Conservation (phyloP, 305 asterid genomes). For the Fraxinus floribunda region DNA sequence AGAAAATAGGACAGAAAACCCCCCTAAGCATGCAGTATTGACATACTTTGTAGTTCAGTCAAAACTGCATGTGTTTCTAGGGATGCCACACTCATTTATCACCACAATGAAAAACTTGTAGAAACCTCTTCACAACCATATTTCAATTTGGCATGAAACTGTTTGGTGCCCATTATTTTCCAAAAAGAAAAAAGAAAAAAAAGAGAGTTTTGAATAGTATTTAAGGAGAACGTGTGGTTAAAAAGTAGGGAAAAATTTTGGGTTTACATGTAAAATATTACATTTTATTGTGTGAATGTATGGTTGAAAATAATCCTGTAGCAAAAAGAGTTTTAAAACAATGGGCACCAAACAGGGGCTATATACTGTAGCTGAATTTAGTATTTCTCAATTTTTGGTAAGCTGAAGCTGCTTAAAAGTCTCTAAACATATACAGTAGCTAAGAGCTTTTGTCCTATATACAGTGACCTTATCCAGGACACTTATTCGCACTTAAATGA, state of each 20-base stretch:
- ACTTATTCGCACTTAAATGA: neutral
- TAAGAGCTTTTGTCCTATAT: neutral
- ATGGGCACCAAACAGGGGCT: too few relatives aligned
- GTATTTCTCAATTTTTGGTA: neutral
- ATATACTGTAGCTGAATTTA: neutral
- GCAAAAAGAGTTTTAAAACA: too few relatives aligned
- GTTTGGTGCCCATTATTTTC: too few relatives aligned
- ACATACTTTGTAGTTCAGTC: neutral
- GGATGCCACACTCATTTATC: neutral
- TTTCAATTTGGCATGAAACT: neutral
- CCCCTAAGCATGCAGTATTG: neutral
- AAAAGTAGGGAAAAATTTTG: too few relatives aligned
- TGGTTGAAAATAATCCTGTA: too few relatives aligned
- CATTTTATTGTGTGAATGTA: too few relatives aligned
- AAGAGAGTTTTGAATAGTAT: too few relatives aligned
- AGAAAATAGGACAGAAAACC: neutral
- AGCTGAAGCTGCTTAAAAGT: neutral
- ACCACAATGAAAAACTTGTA: neutral
- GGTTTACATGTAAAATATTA: too few relatives aligned
- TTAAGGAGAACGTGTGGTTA: too few relatives aligned
- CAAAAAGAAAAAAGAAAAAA: too few relatives aligned
- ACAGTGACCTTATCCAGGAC: neutral
- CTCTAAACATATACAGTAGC: neutral
- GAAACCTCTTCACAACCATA: neutral
- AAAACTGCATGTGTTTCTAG: neutral